phyloP scores from a whole-genome alignment of 2,329 filamentous ascomycete genomes.

The Fusarium tupiense region DNA sequence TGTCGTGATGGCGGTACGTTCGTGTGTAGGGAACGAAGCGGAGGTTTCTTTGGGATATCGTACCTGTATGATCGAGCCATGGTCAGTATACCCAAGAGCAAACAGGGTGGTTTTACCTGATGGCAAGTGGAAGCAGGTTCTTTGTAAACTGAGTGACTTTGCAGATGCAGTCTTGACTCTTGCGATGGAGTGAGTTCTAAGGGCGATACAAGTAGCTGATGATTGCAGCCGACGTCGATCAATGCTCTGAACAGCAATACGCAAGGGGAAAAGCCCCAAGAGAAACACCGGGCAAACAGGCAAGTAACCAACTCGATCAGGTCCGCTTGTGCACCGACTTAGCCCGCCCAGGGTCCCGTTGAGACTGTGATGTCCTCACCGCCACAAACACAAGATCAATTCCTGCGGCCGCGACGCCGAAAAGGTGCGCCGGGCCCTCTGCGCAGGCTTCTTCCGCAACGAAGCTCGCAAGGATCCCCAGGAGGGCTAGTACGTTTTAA shows the following conservation, averaged over 20 bases:
- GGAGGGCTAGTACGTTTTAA: no score
- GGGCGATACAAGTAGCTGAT: neutral
- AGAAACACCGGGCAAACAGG: no score
- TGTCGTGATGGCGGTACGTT: neutral
- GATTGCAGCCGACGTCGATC: neutral
- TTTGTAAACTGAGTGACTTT: neutral
- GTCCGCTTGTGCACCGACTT: no score
- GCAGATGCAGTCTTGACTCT: neutral
- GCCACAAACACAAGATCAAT: no score
- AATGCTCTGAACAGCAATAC: neutral
- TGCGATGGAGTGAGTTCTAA: neutral
- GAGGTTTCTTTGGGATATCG: accelerated
- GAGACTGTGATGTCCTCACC: neutral
- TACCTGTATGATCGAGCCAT: neutral
- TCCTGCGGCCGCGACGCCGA: no score
- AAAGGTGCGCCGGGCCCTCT: no score
- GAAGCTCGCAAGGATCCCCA: no score
- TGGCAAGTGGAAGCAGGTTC: neutral
- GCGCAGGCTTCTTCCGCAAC: no score
- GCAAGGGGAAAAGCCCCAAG: neutral
- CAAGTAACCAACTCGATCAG: neutral
- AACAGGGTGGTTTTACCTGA: accelerated
- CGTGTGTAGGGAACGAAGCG: neutral
- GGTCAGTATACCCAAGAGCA: neutral
- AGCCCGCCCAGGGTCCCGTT: neutral